Evolutionary conservation across 1,284 basidiomycete genomes (phyloP), one percentile per base, ranked within the genome.

Genomic region (Trichosporon coremiiforme): DNA sequence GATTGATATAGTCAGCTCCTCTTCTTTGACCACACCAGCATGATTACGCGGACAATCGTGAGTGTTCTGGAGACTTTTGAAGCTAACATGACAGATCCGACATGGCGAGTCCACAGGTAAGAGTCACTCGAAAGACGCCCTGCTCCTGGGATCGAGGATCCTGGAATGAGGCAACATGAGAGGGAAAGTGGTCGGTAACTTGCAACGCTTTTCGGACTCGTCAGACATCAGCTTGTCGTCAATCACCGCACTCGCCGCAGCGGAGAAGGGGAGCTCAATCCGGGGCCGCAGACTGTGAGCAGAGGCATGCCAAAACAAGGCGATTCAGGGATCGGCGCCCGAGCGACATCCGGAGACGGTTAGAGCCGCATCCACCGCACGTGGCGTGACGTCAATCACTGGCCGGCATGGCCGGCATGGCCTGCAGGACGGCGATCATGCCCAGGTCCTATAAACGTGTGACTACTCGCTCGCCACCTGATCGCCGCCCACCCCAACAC

Each of bases 91-190:
- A 65, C 69, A 91, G 90, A 87, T 92, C 73, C 86, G 92, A 72
- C 92, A 94, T 80, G 92, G 89, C 63, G 91, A 94, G 78, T 92
- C 90, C 2, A 89, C 87, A 57, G 91, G 92, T 80, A 89, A 88
- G 77, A 35, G 25, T 66, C 38, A 41, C n/a, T 12, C 38, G 35
- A 13, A 1, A 7, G n/a, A 1, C 5, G 25, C 65, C n/a, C n/a
- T n/a, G n/a, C n/a, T n/a, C n/a, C n/a, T n/a, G n/a, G n/a, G n/a
- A n/a, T n/a, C n/a, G n/a, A n/a, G n/a, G n/a, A n/a, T n/a, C n/a
- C n/a, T n/a, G n/a, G n/a, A n/a, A n/a, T n/a, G n/a, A n/a, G n/a
- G n/a, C n/a, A n/a, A n/a, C n/a, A n/a, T n/a, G n/a, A n/a, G n/a
- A n/a, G n/a, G n/a, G n/a, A n/a, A n/a, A n/a, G n/a, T n/a, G n/a